Evolutionary conservation across 2,329 filamentous ascomycete species (phyloP).

Genomic region (Claviceps maximensis): DNA sequence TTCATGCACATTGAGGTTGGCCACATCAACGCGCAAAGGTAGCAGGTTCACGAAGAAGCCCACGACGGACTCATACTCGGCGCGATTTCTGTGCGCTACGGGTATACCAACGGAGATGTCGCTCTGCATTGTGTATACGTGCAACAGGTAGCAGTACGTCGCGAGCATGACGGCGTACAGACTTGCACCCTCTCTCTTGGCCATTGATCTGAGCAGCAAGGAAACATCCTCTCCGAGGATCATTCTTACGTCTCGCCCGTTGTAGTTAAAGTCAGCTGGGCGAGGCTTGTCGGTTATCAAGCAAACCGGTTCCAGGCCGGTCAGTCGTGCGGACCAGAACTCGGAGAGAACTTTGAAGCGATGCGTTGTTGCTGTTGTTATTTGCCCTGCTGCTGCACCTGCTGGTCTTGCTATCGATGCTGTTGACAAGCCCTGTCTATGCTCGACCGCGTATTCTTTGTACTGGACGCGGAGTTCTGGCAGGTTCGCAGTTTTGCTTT

Average conservation of each 20-base stretch:
- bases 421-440: not conserved
- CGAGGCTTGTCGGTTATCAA: not conserved
- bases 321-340: not conserved
- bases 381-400: too few relatives aligned
- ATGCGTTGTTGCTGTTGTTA: too few relatives aligned
- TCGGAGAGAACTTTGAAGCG: not conserved
- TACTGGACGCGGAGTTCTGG: not conserved
- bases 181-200: not conserved
- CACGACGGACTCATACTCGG: not conserved
- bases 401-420: too few relatives aligned
- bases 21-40: not conserved
- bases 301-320: not conserved
- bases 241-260: not conserved
- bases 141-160: not conserved
- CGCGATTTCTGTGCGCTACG: not conserved
- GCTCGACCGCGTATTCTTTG: not conserved
- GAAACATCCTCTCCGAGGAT: not conserved
- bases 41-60: slow-evolving; percentile 1
- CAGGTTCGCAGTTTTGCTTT: not conserved
- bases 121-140: not conserved
- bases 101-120: not conserved
- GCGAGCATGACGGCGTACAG: not conserved
- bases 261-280: not conserved
- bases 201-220: not conserved
- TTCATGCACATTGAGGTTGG: not conserved